These are phyloP conservation scores for Lepidium sativum DNA, from an alignment of 345 rosid genomes.

Conservation along the genomic window DNA sequence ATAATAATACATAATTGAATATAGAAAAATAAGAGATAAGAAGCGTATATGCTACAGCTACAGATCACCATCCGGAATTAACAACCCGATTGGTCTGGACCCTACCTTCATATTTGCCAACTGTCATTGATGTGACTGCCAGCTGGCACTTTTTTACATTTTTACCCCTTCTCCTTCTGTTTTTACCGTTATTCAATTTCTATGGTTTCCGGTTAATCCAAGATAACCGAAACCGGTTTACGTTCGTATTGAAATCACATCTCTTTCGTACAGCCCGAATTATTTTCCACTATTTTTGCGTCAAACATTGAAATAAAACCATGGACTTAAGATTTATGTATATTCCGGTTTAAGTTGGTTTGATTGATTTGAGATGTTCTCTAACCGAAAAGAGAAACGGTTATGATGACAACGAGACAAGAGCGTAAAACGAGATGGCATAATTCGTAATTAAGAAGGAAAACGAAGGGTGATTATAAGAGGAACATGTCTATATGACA, in stretches of 20 bases:
- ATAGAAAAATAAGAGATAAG: conserved; percentile 3
- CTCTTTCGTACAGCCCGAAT: background rate
- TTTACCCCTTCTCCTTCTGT: background rate
- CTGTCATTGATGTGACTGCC: conserved; percentile 31
- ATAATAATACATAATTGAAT: background rate
- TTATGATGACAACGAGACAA: conserved; percentile 23
- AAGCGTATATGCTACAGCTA: conserved; percentile 31
- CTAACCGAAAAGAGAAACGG: conserved; percentile 23
- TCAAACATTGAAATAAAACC: background rate
- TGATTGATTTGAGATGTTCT: background rate
- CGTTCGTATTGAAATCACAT: background rate
- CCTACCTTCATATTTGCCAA: conserved; percentile 25
- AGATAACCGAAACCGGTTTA: background rate
- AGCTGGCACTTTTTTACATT: conserved; percentile 19
- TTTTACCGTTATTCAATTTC: background rate
- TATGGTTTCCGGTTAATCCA: background rate
- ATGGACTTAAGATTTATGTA: background rate
- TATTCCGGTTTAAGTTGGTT: background rate
- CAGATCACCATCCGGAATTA: conserved; percentile 28
- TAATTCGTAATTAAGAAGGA: background rate
- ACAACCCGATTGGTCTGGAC: conserved; percentile 24
- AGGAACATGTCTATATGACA: conserved; percentile 22
- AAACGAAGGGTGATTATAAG: background rate
- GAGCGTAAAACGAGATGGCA: conserved; percentile 13
- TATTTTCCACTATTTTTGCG: too few species aligned